phyloP scores from a whole-genome alignment of 768 basidiomycete species.

The Suillus sp. region DNA sequence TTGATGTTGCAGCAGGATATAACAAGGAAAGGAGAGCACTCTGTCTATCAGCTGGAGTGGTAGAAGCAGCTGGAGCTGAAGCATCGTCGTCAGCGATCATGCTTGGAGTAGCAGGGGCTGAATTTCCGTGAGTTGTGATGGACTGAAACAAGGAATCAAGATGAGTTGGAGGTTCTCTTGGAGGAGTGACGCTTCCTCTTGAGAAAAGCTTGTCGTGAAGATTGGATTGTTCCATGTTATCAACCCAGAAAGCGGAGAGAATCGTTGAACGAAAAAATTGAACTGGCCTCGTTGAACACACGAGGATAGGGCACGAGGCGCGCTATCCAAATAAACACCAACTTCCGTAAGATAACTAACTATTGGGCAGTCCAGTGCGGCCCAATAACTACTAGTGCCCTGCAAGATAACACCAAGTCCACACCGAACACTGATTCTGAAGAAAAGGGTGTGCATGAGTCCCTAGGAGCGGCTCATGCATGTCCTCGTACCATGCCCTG shows the following conservation, averaged over 20 bases:
- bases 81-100: conserved; percentile 44
- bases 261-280: not conserved
- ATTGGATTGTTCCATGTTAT: conserved; percentile 5
- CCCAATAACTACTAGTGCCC: too few relatives aligned
- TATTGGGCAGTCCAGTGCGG: too few relatives aligned
- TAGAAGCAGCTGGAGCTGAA: conserved; percentile 31
- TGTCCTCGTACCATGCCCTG: too few relatives aligned
- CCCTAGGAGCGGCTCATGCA: too few relatives aligned
- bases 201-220: conserved; percentile 52
- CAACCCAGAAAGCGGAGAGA: not conserved
- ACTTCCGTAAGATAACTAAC: not conserved
- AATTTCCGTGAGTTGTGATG: conserved; percentile 44
- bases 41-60: conserved; percentile 63
- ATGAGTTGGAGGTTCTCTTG: conserved; percentile 47
- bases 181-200: conserved; percentile 53
- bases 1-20: conserved; percentile 48
- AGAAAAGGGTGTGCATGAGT: too few relatives aligned
- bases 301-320: conserved; percentile 20
- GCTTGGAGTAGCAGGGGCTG: conserved; percentile 47
- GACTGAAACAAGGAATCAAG: conserved; percentile 72
- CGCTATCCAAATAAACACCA: not conserved
- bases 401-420: too few relatives aligned
- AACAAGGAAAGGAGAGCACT: conserved; percentile 74
- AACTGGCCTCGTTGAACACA: conserved; percentile 31
- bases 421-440: too few relatives aligned